Evolutionary conservation across 306 rosid genomes (phyloP), one percentile per base, ranked within the genome.

Genomic region (Myrica gale): DNA sequence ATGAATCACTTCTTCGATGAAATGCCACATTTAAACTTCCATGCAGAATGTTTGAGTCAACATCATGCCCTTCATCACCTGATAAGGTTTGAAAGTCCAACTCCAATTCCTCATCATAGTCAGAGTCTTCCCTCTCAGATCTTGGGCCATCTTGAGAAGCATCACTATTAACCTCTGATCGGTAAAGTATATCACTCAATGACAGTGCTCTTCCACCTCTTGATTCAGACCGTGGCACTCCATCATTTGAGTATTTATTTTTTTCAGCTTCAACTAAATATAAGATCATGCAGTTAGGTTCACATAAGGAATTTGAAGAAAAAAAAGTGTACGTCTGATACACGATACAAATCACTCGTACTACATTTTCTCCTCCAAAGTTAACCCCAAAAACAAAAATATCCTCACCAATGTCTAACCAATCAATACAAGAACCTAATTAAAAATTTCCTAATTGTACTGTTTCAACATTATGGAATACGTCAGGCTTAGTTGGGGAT

Each of bases 91-190:
- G 97, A 75, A 95, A 88, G 85, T 90, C 98, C 84, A 92, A 78
- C 77, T 95, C 99, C 82, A 95, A 71, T 78, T 90, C 97, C 82
- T 92, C 99, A 20, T 92, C 98, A 43, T 89, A 89, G 82, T 95
- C 99, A 76, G 99, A 92, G 82, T 92, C 96, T 83, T 90, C 98
- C 81, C 96, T 88, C 39, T 95, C 99, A 44, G 96, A 95, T 84
- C 92, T 82, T 15, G 88, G 89, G 77, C 96, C 97, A 81, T 95
- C 99, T 85, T 86, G 95, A 17, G 97, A 90, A 80, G 76, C 86
- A 80, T 95, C 96, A 78, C 97, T 88, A 78, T 90, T 92, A 76
- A 83, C 97, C 82, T 89, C 97, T 17, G 92, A 78, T 9, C 84
- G 97, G 82, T 90, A 88, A 32, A 95, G 88, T 84, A 95, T 88